These are phyloP conservation scores for Spergularia bocconei DNA, from an alignment of 148 eudicot species.

Conservation along the genomic window DNA sequence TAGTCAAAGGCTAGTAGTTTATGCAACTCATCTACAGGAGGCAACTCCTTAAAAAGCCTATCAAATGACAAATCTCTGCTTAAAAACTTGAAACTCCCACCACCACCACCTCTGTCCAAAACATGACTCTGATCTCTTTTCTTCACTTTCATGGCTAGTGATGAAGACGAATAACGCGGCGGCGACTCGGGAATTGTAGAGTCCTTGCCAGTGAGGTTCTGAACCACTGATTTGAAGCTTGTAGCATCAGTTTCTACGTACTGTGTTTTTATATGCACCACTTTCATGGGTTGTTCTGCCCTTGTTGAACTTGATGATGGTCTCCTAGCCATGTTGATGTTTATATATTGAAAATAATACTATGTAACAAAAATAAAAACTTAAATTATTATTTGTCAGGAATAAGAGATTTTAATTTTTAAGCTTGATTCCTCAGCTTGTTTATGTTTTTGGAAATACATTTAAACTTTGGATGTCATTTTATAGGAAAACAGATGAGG, in stretches of 20 bases:
- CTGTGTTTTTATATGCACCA: slow-evolving; percentile 64
- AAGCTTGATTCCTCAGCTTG: background rate
- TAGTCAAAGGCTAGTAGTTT: slow-evolving; percentile 25
- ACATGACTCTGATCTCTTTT: background rate
- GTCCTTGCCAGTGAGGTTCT: slow-evolving; percentile 72
- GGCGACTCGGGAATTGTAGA: slow-evolving; percentile 23
- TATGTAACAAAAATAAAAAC: background rate
- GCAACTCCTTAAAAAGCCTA: slow-evolving; percentile 41
- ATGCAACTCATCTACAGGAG: slow-evolving; percentile 42
- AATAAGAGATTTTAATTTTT: background rate
- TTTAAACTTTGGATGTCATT: background rate
- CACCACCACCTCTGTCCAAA: slow-evolving; percentile 5
- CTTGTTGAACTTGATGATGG: background rate
- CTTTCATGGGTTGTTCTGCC: slow-evolving; percentile 40
- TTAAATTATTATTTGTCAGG: background rate
- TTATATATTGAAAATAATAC: background rate
- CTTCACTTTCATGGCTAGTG: background rate
- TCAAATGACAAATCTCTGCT: slow-evolving; percentile 41
- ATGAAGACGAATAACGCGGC: background rate
- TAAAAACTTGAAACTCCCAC: slow-evolving; percentile 16
- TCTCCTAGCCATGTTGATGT: slow-evolving; percentile 20
- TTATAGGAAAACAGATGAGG: background rate
- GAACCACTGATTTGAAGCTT: slow-evolving; percentile 81
- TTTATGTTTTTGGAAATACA: background rate
- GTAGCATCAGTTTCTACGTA: slow-evolving; percentile 67